Conservation (phyloP, 2,329 filamentous ascomycete species). For the Parastagonospora nodorum region DNA sequence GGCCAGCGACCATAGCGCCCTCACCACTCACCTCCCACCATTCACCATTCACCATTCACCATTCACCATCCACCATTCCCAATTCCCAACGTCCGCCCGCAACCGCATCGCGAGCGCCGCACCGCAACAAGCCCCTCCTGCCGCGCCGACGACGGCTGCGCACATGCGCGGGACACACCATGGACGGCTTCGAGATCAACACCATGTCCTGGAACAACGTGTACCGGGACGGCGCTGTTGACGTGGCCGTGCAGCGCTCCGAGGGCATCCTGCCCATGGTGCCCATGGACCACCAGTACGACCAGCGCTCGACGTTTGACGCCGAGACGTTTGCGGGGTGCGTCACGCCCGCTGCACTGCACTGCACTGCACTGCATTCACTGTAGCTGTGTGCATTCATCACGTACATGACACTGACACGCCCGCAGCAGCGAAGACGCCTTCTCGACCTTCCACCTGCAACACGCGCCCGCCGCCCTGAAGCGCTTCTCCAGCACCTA, state of each 20-base stretch:
- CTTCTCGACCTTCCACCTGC: slow-evolving; percentile 51
- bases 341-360: slow-evolving; percentile 16
- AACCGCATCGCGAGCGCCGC: slow-evolving; percentile 13
- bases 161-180: slow-evolving; percentile 36
- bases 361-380: no score
- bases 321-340: slow-evolving; percentile 65
- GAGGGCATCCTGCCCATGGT: slow-evolving; percentile 51
- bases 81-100: slow-evolving; percentile 12
- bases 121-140: slow-evolving; percentile 7
- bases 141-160: slow-evolving; percentile 20
- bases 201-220: slow-evolving; percentile 63
- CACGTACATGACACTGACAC: slow-evolving; percentile 30
- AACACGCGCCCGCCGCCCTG: slow-evolving; percentile 46
- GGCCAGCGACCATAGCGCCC: no score
- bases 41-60: no score
- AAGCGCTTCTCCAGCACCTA: slow-evolving; percentile 58
- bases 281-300: slow-evolving; percentile 58
- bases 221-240: slow-evolving; percentile 41
- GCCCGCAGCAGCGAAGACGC: slow-evolving; percentile 56
- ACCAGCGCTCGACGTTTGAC: slow-evolving; percentile 65
- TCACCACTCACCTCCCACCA: no score
- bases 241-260: slow-evolving; percentile 50
- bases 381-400: no score
- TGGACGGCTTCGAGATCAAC: slow-evolving; percentile 65
- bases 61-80: no score